A percentile compares a stretch with the other conserved stretches of the same genome.
Conservation (phyloP, 2,329 filamentous ascomycete genomes). For the Fusarium equiseti region DNA sequence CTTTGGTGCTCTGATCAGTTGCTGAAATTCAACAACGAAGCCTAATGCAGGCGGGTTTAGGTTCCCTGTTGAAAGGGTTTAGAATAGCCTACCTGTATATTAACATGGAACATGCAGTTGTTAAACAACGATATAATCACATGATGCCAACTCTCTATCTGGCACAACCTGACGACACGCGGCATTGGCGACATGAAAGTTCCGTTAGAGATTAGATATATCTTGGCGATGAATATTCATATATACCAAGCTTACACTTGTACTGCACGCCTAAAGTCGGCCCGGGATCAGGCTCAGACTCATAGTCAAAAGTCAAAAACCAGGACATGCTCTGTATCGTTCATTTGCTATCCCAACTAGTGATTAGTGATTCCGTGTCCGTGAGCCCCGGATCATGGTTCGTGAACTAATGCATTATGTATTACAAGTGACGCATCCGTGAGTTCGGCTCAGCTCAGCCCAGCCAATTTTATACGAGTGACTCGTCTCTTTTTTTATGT, state of each 20-base stretch:
- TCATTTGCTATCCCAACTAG: neutral
- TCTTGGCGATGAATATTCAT: neutral
- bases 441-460: neutral
- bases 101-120: neutral
- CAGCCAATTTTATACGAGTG: constrained; percentile 5
- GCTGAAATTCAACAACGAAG: neutral
- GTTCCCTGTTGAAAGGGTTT: too few relatives aligned
- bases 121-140: neutral
- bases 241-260: neutral
- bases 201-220: neutral
- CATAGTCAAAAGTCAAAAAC: constrained; percentile 6
- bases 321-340: neutral
- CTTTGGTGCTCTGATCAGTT: neutral
- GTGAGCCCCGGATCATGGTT: constrained; percentile 18
- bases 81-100: neutral
- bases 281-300: constrained; percentile 8
- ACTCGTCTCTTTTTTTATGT: constrained; percentile 9
- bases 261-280: constrained; percentile 19
- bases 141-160: neutral
- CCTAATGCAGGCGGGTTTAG: neutral
- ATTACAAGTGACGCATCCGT: constrained; percentile 12
- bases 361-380: constrained; percentile 15
- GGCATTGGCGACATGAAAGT: neutral
- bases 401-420: constrained; percentile 10
- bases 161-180: neutral